phyloP scores from a whole-genome alignment of 306 rosid species.

The Pyrus bretschneideri region DNA sequence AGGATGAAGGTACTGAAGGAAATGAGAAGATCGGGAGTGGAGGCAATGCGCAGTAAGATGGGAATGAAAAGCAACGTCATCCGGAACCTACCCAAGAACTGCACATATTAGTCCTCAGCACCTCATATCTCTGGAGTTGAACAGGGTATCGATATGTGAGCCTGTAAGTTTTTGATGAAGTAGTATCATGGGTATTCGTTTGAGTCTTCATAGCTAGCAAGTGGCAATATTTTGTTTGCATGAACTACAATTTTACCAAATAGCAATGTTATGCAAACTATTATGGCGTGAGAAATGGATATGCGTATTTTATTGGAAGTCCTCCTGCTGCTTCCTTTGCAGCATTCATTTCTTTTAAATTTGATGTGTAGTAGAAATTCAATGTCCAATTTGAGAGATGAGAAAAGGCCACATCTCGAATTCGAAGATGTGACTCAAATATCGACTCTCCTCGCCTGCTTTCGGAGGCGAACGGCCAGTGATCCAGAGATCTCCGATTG shows the following conservation, averaged over 20 bases:
- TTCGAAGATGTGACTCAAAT: too few relatives aligned
- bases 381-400: too few relatives aligned
- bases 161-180: neutral
- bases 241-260: neutral
- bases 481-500: too few relatives aligned
- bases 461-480: neutral
- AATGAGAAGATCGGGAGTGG: constrained; percentile 75
- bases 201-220: neutral
- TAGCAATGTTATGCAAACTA: neutral
- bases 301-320: neutral
- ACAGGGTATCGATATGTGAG: neutral
- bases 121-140: neutral
- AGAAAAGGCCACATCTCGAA: too few relatives aligned
- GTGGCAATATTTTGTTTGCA: neutral
- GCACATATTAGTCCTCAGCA: constrained; percentile 38
- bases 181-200: neutral
- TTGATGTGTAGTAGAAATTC: too few relatives aligned
- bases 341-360: too few relatives aligned
- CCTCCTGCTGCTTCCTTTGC: too few relatives aligned
- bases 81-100: constrained; percentile 85
- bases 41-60: constrained; percentile 71
- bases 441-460: neutral
- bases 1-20: constrained; percentile 88
- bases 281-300: neutral
- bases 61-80: constrained; percentile 89